These are phyloP conservation scores for Euphorbia schlechtendalii DNA, from an alignment of 441 rosid genomes.

Conservation along the genomic window DNA sequence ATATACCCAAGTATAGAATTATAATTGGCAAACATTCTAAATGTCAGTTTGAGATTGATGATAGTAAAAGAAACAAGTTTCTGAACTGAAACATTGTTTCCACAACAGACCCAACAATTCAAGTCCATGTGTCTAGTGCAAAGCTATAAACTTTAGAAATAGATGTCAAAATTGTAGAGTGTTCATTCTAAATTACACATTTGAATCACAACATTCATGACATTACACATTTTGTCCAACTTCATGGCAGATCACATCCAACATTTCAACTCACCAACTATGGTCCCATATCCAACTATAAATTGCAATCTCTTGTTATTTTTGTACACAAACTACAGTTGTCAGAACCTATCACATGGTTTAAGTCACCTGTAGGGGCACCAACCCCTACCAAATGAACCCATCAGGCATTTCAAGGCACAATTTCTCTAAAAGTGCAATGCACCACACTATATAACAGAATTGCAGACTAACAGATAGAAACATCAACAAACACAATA, in stretches of 20 bases:
- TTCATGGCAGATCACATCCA: background rate
- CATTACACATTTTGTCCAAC: constrained; percentile 7
- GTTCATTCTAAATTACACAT: background rate
- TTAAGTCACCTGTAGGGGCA: background rate
- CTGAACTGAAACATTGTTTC: too few species aligned
- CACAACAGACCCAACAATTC: too few species aligned
- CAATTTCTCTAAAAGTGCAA: background rate
- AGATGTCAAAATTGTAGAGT: background rate
- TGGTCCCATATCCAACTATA: constrained; percentile 11
- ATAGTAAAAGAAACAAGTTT: too few species aligned
- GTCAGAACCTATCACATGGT: constrained; percentile 9
- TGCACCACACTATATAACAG: background rate
- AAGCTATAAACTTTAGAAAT: background rate
- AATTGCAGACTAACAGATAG: background rate
- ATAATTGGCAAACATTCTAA: too few species aligned
- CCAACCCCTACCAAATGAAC: too few species aligned
- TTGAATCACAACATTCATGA: background rate
- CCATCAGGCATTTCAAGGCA: too few species aligned
- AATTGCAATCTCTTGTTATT: constrained; percentile 4
- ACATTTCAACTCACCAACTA: too few species aligned
- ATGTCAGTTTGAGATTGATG: too few species aligned
- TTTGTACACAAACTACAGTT: background rate
- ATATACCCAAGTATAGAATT: too few species aligned
- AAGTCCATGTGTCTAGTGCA: background rate
- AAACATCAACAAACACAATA: background rate